Conservation (phyloP, 352 stramenopile genomes). For the Plasmopara viticola region DNA sequence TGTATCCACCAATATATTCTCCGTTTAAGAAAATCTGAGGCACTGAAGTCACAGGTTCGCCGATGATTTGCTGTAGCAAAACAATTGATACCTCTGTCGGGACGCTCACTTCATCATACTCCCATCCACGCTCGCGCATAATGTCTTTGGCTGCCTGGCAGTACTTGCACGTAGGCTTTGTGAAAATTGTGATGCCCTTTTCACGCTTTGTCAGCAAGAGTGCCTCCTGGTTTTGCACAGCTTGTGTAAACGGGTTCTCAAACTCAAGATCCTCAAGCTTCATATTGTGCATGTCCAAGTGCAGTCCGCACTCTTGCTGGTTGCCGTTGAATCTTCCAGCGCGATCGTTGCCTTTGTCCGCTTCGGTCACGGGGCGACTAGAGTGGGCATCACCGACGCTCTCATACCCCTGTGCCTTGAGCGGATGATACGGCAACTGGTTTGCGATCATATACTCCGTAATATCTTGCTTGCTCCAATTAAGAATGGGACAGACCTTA, state of each 20-base stretch:
- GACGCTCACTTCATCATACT: slow-evolving; percentile 64
- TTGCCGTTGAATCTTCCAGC: slow-evolving; percentile 75
- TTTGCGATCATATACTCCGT: slow-evolving; percentile 68
- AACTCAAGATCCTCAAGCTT: slow-evolving; percentile 44
- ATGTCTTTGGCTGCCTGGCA: slow-evolving; percentile 58
- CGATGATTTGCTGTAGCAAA: slow-evolving; percentile 53
- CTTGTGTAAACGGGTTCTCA: slow-evolving; percentile 45
- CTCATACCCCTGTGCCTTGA: slow-evolving; percentile 75
- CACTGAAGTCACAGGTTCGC: slow-evolving; percentile 54
- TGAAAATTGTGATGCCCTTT: slow-evolving; percentile 61
- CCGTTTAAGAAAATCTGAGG: slow-evolving; percentile 76
- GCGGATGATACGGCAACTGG: slow-evolving; percentile 74
- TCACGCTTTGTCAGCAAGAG: slow-evolving; percentile 33
- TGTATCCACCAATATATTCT: slow-evolving; percentile 77
- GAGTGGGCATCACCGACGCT: slow-evolving; percentile 82
- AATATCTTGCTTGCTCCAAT: slow-evolving; percentile 71
- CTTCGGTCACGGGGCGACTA: slow-evolving; percentile 65
- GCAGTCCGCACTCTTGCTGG: slow-evolving; percentile 77
- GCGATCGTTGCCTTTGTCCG: slow-evolving; percentile 59
- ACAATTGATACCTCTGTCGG: slow-evolving; percentile 45
- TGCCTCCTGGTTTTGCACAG: slow-evolving; percentile 36
- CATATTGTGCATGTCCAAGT: slow-evolving; percentile 67
- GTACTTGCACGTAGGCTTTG: slow-evolving; percentile 74
- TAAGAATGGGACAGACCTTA: slow-evolving; percentile 83
- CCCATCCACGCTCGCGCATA: slow-evolving; percentile 47